Base-by-base conservation (phyloP, 805 yeast species). In the Teunomyces panamensis region DNA sequence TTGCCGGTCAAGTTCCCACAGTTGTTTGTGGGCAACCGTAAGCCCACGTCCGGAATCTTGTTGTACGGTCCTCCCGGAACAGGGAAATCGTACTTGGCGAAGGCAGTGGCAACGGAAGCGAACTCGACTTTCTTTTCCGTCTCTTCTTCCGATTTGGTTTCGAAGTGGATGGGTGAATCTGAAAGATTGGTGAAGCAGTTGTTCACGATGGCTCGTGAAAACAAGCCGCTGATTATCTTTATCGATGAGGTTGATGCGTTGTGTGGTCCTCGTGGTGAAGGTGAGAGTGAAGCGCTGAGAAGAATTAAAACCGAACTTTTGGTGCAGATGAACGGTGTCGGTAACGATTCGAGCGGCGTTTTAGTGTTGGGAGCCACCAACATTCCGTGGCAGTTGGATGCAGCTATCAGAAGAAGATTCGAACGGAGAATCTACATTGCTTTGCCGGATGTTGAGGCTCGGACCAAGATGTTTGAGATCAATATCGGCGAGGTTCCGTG, bases 151-250 rank as follows among this genome's bases (percentile, higher is more conserved):
- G 99, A 94, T 67, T 78, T 94, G 58, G 98, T 94, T 3, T 86
- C 96, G 55, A 94, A 94, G 67, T 94, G 99, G 99, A 92, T 92
- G 97, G 99, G 99, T 58, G 99, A 94, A 67, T 85, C 95, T 24
- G 99, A 94, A 68, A 83, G 98, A 67, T 79, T 94, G 48, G 98
- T 94, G 26, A 94, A 92, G 66, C 97, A 94, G 63, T 76, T 94
- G 53, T 94, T 94, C 68, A 80, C 85, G 30, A 89, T 92, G 96
- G 99, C 99, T 4, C 78, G 99, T 55, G 99, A 94, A 65, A 87
- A 85, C 62, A 91, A 89, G 62, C 99, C 99, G 0, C 83, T 96
- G 0, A 95, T 94, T 56, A 94, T 94, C 44, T 94, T 94, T 67
- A 94, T 94, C 47, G 99, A 94, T 71, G 99, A 94, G 68, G 97